Evolutionary conservation across 2,329 filamentous ascomycete species (phyloP).

Genomic region (Didymosphaeria variabile): DNA sequence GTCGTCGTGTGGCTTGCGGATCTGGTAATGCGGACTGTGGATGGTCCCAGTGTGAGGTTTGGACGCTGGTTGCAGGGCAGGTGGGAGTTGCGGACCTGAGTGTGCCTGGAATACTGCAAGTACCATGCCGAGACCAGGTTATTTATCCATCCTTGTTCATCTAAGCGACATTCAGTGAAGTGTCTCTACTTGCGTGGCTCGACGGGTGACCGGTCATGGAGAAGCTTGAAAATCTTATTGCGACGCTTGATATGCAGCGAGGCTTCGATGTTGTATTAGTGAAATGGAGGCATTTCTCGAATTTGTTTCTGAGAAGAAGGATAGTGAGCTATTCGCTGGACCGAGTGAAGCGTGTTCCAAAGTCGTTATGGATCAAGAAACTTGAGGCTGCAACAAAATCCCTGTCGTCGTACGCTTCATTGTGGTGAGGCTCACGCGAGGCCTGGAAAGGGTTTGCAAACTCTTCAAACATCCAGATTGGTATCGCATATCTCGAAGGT

Average conservation of each 20-base stretch:
- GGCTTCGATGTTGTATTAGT: constrained; percentile 13
- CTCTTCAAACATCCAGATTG: too few relatives aligned
- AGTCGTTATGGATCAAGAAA: not conserved
- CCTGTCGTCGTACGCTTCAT: not conserved
- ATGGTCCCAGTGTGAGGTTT: constrained; percentile 61
- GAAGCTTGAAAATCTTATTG: constrained; percentile 10
- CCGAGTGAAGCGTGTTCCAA: constrained; percentile 5
- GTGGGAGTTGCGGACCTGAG: constrained; percentile 13
- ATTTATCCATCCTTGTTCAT: too few relatives aligned
- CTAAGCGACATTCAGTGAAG: constrained; percentile 17
- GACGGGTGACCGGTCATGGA: not conserved
- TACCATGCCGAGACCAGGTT: too few relatives aligned
- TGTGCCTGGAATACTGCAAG: too few relatives aligned
- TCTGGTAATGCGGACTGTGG: constrained; percentile 67
- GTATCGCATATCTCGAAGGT: too few relatives aligned
- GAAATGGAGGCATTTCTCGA: constrained; percentile 19
- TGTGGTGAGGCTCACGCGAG: too few relatives aligned
- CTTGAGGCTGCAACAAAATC: too few relatives aligned
- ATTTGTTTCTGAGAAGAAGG: constrained; percentile 17
- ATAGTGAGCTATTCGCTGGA: constrained; percentile 14
- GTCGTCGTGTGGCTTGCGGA: constrained; percentile 65
- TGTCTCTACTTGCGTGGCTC: constrained; percentile 16
- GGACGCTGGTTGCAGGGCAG: constrained; percentile 58
- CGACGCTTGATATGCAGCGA: constrained; percentile 15
- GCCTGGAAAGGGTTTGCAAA: too few relatives aligned